phyloP scores from a whole-genome alignment of 345 rosid genomes.

The Pseudoturritis turrita region DNA sequence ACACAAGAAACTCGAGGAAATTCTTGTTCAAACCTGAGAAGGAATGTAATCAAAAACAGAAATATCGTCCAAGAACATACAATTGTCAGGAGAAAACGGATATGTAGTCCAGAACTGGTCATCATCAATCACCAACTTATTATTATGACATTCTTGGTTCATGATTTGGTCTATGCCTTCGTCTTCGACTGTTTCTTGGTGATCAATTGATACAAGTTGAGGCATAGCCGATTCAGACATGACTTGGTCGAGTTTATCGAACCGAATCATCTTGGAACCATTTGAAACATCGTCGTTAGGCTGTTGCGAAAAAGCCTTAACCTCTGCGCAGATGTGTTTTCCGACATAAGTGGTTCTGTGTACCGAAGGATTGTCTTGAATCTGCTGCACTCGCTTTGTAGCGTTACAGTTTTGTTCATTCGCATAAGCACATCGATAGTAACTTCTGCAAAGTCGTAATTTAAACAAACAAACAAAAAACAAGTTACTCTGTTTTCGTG shows the following conservation, averaged over 20 bases:
- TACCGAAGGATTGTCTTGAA: slow-evolving; percentile 14
- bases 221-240: neutral
- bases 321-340: slow-evolving; percentile 24
- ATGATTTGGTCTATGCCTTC: neutral
- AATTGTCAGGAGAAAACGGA: neutral
- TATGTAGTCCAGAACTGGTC: neutral
- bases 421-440: slow-evolving; percentile 45
- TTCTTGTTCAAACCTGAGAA: neutral
- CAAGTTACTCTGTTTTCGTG: too few species aligned
- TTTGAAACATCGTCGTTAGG: neutral
- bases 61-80: neutral
- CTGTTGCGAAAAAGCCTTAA: neutral
- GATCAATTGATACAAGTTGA: neutral
- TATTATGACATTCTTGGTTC: slow-evolving; percentile 1
- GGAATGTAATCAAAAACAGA: neutral
- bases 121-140: neutral
- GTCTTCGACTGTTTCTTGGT: neutral
- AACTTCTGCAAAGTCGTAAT: slow-evolving; percentile 16
- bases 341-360: slow-evolving; percentile 34
- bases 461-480: neutral
- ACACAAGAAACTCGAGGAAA: neutral
- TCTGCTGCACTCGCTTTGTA: slow-evolving; percentile 40
- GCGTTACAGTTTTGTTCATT: slow-evolving; percentile 38
- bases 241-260: neutral
- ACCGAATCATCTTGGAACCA: slow-evolving; percentile 1